A percentile compares a stretch with the other conserved stretches of the same genome.
Conservation (phyloP, 202 grass and related monocot species). For the Brachypodium distachyon region DNA sequence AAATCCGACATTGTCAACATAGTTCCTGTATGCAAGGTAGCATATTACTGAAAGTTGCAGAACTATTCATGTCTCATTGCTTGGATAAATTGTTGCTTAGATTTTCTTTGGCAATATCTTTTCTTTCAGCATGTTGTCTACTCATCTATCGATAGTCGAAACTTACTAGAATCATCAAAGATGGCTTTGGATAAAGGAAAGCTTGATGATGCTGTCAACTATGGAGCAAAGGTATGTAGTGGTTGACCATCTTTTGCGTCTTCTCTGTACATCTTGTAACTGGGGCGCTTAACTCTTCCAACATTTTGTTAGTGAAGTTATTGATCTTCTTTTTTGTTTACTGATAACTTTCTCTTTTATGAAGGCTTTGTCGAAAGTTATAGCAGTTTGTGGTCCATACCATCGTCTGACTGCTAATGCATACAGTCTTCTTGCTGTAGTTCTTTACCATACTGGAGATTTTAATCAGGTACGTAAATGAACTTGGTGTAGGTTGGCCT, state of each 20-base stretch:
- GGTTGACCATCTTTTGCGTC: background rate
- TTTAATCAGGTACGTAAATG: slow-evolving; percentile 78
- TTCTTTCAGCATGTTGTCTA: slow-evolving; percentile 73
- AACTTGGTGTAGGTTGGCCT: background rate
- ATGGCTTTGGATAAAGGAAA: slow-evolving; percentile 99
- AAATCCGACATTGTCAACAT: slow-evolving; percentile 92
- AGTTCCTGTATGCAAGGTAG: slow-evolving; percentile 97
- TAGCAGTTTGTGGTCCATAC: slow-evolving; percentile 90
- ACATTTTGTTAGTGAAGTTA: background rate
- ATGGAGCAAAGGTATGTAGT: slow-evolving; percentile 78
- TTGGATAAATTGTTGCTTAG: slow-evolving; percentile 1
- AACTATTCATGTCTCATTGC: background rate
- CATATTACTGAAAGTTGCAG: background rate
- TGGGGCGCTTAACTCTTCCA: background rate
- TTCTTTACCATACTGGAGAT: slow-evolving; percentile 99
- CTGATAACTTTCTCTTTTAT: slow-evolving; percentile 21
- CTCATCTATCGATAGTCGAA: slow-evolving; percentile 80
- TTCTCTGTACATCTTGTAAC: background rate
- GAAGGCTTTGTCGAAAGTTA: slow-evolving; percentile 92
- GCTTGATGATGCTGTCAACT: slow-evolving; percentile 86
- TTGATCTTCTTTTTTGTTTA: slow-evolving; percentile 10
- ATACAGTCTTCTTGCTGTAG: slow-evolving; percentile 97
- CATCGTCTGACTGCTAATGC: slow-evolving; percentile 94
- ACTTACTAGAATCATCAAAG: slow-evolving; percentile 97
- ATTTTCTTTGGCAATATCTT: slow-evolving; percentile 1